Evolutionary conservation across 768 basidiomycete genomes (phyloP).

Genomic region (Russula virescens): DNA sequence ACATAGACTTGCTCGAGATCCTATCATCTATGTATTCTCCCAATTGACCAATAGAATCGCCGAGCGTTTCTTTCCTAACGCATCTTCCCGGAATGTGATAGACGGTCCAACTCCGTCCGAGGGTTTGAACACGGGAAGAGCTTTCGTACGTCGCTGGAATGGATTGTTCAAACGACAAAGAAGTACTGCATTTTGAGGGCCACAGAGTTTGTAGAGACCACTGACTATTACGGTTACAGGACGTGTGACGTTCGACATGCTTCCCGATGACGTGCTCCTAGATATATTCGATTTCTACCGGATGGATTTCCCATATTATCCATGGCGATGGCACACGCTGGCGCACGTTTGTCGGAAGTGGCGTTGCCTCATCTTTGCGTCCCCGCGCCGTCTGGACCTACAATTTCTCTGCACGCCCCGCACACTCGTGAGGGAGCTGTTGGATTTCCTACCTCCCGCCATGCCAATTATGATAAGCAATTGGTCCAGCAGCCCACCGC

Average conservation of each 20-base stretch:
- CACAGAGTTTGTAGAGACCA: too few species aligned
- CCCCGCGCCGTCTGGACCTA: background rate
- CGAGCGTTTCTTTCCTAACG: background rate
- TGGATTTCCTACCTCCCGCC: background rate
- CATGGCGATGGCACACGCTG: constrained; percentile 2
- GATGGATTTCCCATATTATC: too few species aligned
- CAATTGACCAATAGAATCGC: background rate
- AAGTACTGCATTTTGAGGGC: background rate
- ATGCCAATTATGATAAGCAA: background rate
- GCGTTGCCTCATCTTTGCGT: constrained; percentile 5
- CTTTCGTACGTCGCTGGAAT: background rate
- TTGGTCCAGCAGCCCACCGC: background rate
- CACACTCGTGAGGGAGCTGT: constrained; percentile 2
- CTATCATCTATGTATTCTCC: background rate
- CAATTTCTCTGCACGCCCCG: background rate
- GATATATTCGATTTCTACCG: constrained; percentile 14
- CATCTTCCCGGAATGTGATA: background rate
- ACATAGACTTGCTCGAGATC: background rate
- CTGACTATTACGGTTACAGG: background rate
- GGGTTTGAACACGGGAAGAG: background rate
- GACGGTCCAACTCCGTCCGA: background rate
- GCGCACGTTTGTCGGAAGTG: constrained; percentile 5
- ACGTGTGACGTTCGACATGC: background rate
- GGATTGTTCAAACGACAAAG: background rate
- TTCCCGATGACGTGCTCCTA: constrained; percentile 11